Evolutionary conservation across 2,329 filamentous ascomycete genomes (phyloP).

Genomic region (Emergomyces pasteurianus): DNA sequence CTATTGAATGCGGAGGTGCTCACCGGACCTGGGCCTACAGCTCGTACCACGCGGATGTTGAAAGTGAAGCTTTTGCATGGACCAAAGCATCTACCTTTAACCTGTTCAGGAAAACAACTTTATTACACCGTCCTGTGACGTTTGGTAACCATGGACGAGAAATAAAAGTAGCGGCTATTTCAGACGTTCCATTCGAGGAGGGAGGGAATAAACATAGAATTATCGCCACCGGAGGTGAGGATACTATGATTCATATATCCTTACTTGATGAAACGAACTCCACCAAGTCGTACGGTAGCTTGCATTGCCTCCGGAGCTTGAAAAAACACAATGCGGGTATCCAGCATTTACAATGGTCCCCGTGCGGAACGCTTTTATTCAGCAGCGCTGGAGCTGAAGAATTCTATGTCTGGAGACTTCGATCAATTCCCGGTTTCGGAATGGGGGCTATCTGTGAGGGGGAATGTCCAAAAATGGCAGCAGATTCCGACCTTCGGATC

Average conservation of each 20-base stretch:
- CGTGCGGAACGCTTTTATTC: constrained; percentile 57
- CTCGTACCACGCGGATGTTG: constrained; percentile 13
- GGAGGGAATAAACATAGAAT: constrained; percentile 21
- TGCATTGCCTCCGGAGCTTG: constrained; percentile 50
- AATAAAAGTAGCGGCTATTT: constrained; percentile 53
- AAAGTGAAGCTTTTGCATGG: constrained; percentile 54
- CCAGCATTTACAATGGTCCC: constrained; percentile 66
- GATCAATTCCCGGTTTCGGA: constrained; percentile 40
- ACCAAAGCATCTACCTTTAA: constrained; percentile 53
- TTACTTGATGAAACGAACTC: constrained; percentile 11
- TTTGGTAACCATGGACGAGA: constrained; percentile 75
- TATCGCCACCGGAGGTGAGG: constrained; percentile 58
- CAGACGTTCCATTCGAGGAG: constrained; percentile 10
- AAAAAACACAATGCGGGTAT: constrained; percentile 74
- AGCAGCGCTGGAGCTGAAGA: constrained; percentile 83
- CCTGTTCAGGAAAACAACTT: constrained; percentile 27
- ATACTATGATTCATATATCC: constrained; percentile 64
- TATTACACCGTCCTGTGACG: constrained; percentile 43
- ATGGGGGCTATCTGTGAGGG: constrained; percentile 43
- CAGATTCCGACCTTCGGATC: constrained; percentile 60
- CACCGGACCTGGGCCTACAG: constrained; percentile 63
- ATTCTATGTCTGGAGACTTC: constrained; percentile 70
- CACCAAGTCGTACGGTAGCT: constrained; percentile 15
- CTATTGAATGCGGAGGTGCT: constrained; percentile 70
- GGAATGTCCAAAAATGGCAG: constrained; percentile 36